Base-by-base conservation (phyloP, 164 flowering plant genomes). In the Chimonanthus salicifolius region DNA sequence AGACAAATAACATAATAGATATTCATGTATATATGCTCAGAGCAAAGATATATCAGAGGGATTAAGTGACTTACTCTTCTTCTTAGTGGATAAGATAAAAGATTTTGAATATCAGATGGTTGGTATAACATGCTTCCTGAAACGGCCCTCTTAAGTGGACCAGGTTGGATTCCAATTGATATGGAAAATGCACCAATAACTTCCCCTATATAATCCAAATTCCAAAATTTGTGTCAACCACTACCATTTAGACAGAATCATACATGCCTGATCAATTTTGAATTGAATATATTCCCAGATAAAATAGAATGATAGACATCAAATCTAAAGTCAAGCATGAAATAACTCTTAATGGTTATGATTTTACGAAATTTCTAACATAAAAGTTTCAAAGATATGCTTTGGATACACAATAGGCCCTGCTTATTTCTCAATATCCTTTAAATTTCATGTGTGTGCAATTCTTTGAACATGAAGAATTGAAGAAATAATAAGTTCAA, bases 181-280 rank as follows among this genome's bases (percentile, higher is more conserved):
- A 96, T 84, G n/a, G 94, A 92, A 71, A 87, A 82, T 21, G 97
- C 89, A 69, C 99, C 99, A 70, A 94, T 87, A 68, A 96, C 97
- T 81, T 96, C 97, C 73, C 99, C 99, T 96, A 74, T 69, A 74
- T 18, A 10, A 66, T 43, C 68, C 68, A 66, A 43, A 66, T 45
- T n/a, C n/a, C 15, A 9, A 11, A 4, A 43, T 44, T 10, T 33
- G 47, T 16, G 15, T 66, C 49, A 6, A 66, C 20, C 47, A 44
- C 5, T 10, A 44, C 46, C 47, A 66, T 66, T 44, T 33, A 4
- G 47, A 63, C 20, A 16, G 65, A 63, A 63, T 21, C 9, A 6
- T 21, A 63, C 33, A 63, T 63, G 6, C 13, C 9, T 51, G 13
- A 63, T 63, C 21, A 62, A n/a, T 6, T 62, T 62, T 18, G 65